Conservation (phyloP, 371 early-diverging fungal species). For the Nosema muscidifuracis region DNA sequence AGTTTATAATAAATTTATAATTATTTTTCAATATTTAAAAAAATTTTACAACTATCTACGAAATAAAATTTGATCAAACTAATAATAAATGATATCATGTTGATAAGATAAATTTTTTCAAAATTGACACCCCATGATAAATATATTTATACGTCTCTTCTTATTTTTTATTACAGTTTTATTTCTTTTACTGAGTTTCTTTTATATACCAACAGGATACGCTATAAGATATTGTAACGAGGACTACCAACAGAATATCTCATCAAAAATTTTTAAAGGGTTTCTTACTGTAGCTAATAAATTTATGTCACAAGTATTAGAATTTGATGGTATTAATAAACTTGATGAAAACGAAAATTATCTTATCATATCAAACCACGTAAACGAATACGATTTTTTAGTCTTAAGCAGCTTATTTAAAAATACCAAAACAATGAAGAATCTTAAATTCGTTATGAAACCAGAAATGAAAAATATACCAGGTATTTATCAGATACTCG, state of each 20-base stretch:
- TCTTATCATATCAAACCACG: conserved; percentile 58
- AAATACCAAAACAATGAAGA: conserved; percentile 7
- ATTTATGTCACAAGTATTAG: background rate
- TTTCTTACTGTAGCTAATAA: background rate
- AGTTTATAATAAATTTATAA: no score
- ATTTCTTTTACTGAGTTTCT: background rate
- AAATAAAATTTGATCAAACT: no score
- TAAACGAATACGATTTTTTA: conserved; percentile 57
- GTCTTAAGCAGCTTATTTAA: conserved; percentile 40
- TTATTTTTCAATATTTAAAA: no score
- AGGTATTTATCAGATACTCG: conserved; percentile 49
- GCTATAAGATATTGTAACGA: background rate
- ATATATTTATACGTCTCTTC: background rate
- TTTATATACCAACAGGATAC: background rate
- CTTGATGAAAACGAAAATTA: conserved; percentile 8
- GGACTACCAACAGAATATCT: background rate
- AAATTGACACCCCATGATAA: background rate
- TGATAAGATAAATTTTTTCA: no score
- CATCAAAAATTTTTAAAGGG: background rate
- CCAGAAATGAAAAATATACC: conserved; percentile 44
- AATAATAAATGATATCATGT: no score
- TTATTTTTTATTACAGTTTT: background rate
- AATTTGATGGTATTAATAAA: background rate
- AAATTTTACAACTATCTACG: no score
- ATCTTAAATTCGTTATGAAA: conserved; percentile 56